A percentile compares a stretch with the other conserved stretches of the same genome.
These are phyloP conservation scores for Trichoderma semiorbis DNA, from an alignment of 2,329 filamentous ascomycete species.

Conservation along the genomic window DNA sequence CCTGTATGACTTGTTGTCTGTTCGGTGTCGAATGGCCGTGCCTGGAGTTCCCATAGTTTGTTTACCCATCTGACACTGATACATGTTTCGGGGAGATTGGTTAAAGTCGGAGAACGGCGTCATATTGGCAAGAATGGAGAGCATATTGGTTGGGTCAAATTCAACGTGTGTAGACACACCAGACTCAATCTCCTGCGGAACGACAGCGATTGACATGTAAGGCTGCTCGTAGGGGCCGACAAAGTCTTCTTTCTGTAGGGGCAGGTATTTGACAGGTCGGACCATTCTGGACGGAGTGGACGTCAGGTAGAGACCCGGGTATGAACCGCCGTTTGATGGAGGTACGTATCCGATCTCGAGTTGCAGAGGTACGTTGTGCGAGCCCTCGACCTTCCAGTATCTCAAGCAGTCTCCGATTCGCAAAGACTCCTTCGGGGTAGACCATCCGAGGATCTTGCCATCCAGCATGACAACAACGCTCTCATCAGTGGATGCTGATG, in stretches of 20 bases:
- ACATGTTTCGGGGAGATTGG: constrained; percentile 98
- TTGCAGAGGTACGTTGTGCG: constrained; percentile 72
- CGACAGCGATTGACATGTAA: constrained; percentile 95
- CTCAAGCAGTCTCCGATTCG: constrained; percentile 81
- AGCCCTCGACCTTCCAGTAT: constrained; percentile 92
- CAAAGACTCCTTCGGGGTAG: constrained; percentile 76
- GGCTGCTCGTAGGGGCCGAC: constrained; percentile 94
- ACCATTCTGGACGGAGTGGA: constrained; percentile 84
- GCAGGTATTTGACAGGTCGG: constrained; percentile 86
- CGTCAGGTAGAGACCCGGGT: constrained; percentile 92
- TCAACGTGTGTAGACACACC: constrained; percentile 92
- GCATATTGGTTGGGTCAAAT: constrained; percentile 89
- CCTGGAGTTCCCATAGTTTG: constrained; percentile 98
- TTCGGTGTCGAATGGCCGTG: constrained; percentile 77
- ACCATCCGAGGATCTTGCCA: constrained; percentile 86
- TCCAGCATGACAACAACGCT: constrained; percentile 89
- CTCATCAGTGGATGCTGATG: constrained; percentile 75
- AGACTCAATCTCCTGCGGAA: constrained; percentile 82
- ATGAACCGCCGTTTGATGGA: constrained; percentile 84
- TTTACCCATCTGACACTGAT: constrained; percentile 99
- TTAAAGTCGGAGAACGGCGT: constrained; percentile 99
- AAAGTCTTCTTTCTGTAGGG: constrained; percentile 79
- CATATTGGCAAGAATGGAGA: constrained; percentile 97
- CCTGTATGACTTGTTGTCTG: constrained; percentile 95
- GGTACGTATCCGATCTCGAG: constrained; percentile 93